Conservation (phyloP, 805 yeast genomes). For the Kuraishia ogatae region DNA sequence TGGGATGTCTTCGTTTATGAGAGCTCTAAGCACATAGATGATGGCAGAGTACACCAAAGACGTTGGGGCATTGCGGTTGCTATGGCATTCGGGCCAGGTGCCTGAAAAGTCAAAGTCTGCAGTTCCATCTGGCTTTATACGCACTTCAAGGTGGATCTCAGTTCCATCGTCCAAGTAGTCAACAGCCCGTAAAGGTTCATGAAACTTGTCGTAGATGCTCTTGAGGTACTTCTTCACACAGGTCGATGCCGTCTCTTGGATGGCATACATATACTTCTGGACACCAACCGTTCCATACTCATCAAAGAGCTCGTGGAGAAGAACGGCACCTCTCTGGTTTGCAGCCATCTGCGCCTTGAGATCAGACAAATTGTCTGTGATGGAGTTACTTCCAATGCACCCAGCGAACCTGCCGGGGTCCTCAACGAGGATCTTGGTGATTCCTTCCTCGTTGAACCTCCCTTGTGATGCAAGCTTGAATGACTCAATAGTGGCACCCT, state of each 20-base stretch:
- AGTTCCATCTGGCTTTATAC: constrained; percentile 40
- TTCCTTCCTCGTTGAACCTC: constrained; percentile 37
- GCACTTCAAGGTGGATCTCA: constrained; percentile 42
- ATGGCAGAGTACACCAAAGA: constrained; percentile 88
- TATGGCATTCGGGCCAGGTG: constrained; percentile 80
- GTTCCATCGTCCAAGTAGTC: constrained; percentile 85
- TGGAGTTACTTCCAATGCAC: constrained; percentile 81
- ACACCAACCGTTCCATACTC: constrained; percentile 58
- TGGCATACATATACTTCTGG: constrained; percentile 69
- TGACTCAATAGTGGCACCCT: constrained; percentile 74
- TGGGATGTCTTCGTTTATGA: constrained; percentile 84
- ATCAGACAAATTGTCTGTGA: constrained; percentile 79
- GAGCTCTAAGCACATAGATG: constrained; percentile 75
- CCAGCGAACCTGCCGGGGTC: constrained; percentile 81
- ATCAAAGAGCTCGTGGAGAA: constrained; percentile 48
- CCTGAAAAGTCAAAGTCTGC: constrained; percentile 81
- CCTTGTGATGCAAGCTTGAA: no score
- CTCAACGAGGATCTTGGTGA: constrained; percentile 50
- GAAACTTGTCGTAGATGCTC: constrained; percentile 34
- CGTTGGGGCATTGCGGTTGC: constrained; percentile 86
- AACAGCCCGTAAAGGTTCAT: constrained; percentile 34
- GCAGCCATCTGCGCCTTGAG: constrained; percentile 85
- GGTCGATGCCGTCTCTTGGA: constrained; percentile 68
- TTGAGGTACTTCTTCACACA: constrained; percentile 55
- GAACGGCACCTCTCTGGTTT: constrained; percentile 71